Percentiles rank a stretch among this genome's conserved stretches.
These are phyloP conservation scores for Volvox carteri DNA, from an alignment of 163 green algal species.

Conservation along the genomic window DNA sequence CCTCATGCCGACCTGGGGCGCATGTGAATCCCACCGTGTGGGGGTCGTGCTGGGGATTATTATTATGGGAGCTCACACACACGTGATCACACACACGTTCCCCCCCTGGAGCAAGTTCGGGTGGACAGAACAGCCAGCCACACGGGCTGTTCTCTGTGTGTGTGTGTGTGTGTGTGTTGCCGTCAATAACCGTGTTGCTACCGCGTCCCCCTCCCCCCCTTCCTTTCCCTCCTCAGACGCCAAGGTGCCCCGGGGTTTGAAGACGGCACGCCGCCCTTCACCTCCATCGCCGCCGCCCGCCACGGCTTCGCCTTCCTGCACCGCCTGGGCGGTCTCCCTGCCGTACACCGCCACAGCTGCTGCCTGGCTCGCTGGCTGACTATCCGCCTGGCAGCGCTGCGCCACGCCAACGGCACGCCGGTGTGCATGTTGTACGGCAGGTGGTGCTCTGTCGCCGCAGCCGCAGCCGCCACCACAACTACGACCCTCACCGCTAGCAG, in stretches of 20 bases:
- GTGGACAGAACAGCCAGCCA: too few species aligned
- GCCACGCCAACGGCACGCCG: constrained; percentile 75
- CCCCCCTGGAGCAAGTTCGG: too few species aligned
- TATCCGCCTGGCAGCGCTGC: constrained; percentile 67
- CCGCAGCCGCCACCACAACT: not conserved
- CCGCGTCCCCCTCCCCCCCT: too few species aligned
- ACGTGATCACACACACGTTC: too few species aligned
- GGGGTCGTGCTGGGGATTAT: too few species aligned
- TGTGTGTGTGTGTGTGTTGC: too few species aligned
- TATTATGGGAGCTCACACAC: too few species aligned
- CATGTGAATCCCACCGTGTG: too few species aligned
- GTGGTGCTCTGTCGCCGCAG: constrained; percentile 36
- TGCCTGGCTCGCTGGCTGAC: constrained; percentile 61
- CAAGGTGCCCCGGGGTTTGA: constrained; percentile 81
- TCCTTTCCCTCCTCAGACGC: constrained; percentile 59
- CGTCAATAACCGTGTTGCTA: too few species aligned
- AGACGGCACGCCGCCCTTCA: constrained; percentile 89
- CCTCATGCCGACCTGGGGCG: too few species aligned
- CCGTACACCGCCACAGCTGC: constrained; percentile 58
- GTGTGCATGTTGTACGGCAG: constrained; percentile 80
- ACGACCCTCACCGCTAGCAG: not conserved
- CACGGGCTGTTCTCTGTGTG: too few species aligned
- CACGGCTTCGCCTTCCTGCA: constrained; percentile 82
- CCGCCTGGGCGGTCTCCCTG: constrained; percentile 68
- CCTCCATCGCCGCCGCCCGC: constrained; percentile 75